Percentiles rank a stretch among this genome's conserved stretches.
These are phyloP conservation scores for Ustilago crameri DNA, from an alignment of 1,284 basidiomycete species.

Conservation along the genomic window DNA sequence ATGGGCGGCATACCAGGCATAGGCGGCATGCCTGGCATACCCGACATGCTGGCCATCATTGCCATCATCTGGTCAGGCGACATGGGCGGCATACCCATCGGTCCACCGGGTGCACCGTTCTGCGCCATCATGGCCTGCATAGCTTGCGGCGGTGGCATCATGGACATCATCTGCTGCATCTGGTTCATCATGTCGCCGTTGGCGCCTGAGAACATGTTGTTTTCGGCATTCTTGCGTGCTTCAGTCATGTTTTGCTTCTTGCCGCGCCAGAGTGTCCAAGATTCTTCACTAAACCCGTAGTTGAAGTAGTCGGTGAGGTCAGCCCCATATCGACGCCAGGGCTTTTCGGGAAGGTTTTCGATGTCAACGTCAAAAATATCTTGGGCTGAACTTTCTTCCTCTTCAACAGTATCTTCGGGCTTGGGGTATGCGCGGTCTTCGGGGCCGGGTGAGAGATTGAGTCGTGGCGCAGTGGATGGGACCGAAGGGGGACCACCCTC, in stretches of 20 bases:
- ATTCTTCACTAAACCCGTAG: conserved; percentile 97
- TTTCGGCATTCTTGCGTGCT: conserved; percentile 73
- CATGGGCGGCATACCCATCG: conserved; percentile 57
- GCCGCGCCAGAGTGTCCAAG: conserved; percentile 91
- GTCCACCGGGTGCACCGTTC: conserved; percentile 21
- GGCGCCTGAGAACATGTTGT: conserved; percentile 18
- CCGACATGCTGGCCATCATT: conserved; percentile 57
- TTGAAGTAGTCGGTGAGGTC: conserved; percentile 99
- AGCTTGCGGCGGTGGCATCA: conserved; percentile 50
- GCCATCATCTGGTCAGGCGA: conserved; percentile 59
- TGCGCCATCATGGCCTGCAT: conserved; percentile 61
- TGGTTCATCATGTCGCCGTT: conserved; percentile 28
- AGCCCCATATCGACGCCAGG: conserved; percentile 90
- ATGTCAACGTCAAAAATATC: conserved; percentile 87
- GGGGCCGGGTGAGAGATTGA: conserved; percentile 51
- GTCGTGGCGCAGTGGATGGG: conserved; percentile 51
- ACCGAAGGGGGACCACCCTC: conserved; percentile 63
- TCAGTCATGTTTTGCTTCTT: conserved; percentile 84
- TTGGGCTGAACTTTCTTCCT: conserved; percentile 64
- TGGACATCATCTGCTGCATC: conserved; percentile 50
- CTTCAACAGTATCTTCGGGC: conserved; percentile 63
- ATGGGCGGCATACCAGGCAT: conserved; percentile 44
- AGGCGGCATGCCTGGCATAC: conserved; percentile 36
- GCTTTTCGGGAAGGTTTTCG: conserved; percentile 79
- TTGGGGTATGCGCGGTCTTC: conserved; percentile 61